Evolutionary conservation across 192 early-diverging fungal genomes (phyloP).

Genomic region (Diversispora epigaea): DNA sequence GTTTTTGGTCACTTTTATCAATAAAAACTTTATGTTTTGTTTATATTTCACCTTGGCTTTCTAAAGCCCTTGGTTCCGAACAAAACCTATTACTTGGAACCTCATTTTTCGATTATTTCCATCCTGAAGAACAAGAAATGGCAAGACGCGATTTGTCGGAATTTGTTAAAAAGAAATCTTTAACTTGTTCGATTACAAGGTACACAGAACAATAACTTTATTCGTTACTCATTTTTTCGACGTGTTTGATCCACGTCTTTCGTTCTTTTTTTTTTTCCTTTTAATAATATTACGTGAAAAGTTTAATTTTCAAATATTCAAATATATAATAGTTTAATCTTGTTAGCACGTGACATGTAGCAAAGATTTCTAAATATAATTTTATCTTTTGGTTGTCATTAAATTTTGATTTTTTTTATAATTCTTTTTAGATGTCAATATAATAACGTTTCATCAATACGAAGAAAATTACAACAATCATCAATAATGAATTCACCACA

Average conservation of each 20-base stretch:
- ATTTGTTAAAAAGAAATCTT: slow-evolving; percentile 44
- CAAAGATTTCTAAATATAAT: too few species aligned
- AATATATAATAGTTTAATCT: too few species aligned
- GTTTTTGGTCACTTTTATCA: slow-evolving; percentile 48
- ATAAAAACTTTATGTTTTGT: slow-evolving; percentile 44
- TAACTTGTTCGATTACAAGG: slow-evolving; percentile 46
- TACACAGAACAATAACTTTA: too few species aligned
- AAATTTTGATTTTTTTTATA: background rate
- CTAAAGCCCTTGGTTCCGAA: slow-evolving; percentile 39
- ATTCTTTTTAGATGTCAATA: slow-evolving; percentile 24
- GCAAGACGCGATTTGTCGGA: slow-evolving; percentile 43
- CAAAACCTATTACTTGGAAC: slow-evolving; percentile 41
- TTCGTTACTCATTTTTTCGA: too few species aligned
- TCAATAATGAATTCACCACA: background rate
- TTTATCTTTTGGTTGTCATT: too few species aligned
- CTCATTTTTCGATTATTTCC: slow-evolving; percentile 49
- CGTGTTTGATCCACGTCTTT: too few species aligned
- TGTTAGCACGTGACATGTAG: background rate
- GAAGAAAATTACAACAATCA: slow-evolving; percentile 6
- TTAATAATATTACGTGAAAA: too few species aligned
- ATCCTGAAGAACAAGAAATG: slow-evolving; percentile 43
- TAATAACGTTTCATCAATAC: slow-evolving; percentile 13
- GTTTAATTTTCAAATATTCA: too few species aligned
- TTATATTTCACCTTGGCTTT: slow-evolving; percentile 44
- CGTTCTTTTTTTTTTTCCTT: too few species aligned